Evolutionary conservation across 2,329 filamentous ascomycete genomes (phyloP).

Genomic region (Periconia digitata): DNA sequence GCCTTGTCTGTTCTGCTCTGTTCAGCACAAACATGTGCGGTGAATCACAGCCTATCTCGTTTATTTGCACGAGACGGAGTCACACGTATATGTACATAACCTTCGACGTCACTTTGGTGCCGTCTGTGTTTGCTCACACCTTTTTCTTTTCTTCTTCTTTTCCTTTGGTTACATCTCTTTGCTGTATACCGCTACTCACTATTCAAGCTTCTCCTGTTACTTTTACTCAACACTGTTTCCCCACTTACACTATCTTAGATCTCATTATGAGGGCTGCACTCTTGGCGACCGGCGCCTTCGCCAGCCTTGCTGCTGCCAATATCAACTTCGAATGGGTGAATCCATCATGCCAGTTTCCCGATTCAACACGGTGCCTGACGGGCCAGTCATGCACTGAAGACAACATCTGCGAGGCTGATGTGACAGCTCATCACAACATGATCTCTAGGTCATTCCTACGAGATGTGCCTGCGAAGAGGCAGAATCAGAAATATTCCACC

Average conservation of each 20-base stretch:
- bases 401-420: slow-evolving; percentile 28
- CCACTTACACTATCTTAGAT: slow-evolving; percentile 19
- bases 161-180: not conserved
- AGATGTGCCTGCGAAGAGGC: slow-evolving; percentile 28
- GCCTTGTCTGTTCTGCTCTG: not conserved
- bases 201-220: not conserved
- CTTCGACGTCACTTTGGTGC: not conserved
- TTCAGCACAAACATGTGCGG: not conserved
- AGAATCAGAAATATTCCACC: slow-evolving; percentile 36
- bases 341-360: slow-evolving; percentile 45
- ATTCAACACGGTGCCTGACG: slow-evolving; percentile 34
- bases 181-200: not conserved
- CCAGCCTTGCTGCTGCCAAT: slow-evolving; percentile 46
- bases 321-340: slow-evolving; percentile 53
- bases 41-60: not conserved
- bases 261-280: slow-evolving; percentile 32
- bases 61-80: no score
- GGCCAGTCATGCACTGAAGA: slow-evolving; percentile 41
- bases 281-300: slow-evolving; percentile 34
- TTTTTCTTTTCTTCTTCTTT: slow-evolving; percentile 4
- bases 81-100: not conserved
- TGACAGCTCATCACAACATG: slow-evolving; percentile 16
- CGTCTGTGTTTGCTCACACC: no score
- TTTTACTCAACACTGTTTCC: not conserved
- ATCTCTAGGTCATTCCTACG: slow-evolving; percentile 31